A percentile compares a stretch with the other conserved stretches of the same genome.
phyloP scores from a whole-genome alignment of 2,329 filamentous ascomycete species.

The Tolypocladium cylindrosporum region DNA sequence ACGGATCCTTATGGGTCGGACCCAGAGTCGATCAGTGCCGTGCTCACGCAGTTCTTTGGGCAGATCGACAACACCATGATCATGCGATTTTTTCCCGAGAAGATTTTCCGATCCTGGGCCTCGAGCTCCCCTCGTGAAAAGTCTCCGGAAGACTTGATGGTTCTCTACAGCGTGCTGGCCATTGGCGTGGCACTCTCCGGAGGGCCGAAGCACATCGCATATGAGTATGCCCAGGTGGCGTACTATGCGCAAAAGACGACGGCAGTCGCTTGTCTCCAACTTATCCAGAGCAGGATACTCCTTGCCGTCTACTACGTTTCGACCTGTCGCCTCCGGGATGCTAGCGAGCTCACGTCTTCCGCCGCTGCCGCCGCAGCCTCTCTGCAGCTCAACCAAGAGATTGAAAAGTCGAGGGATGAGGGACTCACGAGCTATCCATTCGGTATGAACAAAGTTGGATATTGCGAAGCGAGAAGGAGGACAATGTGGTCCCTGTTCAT shows the following conservation, averaged over 20 bases:
- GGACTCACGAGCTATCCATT: constrained; percentile 37
- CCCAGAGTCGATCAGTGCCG: constrained; percentile 26
- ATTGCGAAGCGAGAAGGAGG: constrained; percentile 57
- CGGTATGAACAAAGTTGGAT: constrained; percentile 44
- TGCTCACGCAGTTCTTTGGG: constrained; percentile 31
- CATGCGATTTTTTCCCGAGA: constrained; percentile 31
- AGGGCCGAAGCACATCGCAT: constrained; percentile 24
- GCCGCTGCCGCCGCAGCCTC: constrained; percentile 50
- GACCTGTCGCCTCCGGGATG: constrained; percentile 45
- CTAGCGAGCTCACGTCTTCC: constrained; percentile 53
- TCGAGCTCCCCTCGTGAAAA: constrained; percentile 23
- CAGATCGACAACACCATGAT: constrained; percentile 31
- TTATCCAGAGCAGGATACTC: constrained; percentile 58
- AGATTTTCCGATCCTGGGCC: constrained; percentile 27
- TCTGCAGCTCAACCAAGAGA: constrained; percentile 55
- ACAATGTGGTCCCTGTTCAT: constrained; percentile 66
- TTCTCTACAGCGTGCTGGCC: constrained; percentile 33
- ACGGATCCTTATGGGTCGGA: constrained; percentile 37
- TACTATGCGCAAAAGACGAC: constrained; percentile 37
- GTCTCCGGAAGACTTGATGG: constrained; percentile 33
- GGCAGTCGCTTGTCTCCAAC: constrained; percentile 35
- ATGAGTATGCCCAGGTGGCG: constrained; percentile 39
- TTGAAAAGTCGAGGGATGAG: constrained; percentile 34
- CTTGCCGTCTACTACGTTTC: constrained; percentile 58
- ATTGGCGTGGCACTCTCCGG: constrained; percentile 28